A percentile compares a stretch with the other conserved stretches of the same genome.
Evolutionary conservation across 768 basidiomycete genomes (phyloP).

Genomic region (Cantharellus anzutake): DNA sequence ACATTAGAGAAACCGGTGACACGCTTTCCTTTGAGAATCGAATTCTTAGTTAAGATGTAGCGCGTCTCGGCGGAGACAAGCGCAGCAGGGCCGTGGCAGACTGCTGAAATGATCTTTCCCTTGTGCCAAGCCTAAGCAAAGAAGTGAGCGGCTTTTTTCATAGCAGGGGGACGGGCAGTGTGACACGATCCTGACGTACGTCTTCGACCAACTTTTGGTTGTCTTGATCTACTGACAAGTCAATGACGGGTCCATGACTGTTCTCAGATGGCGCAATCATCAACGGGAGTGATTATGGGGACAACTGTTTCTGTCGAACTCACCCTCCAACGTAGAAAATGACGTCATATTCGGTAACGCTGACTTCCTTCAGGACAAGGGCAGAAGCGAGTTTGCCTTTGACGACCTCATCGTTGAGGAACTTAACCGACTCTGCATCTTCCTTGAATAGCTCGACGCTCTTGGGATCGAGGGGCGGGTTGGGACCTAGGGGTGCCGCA

Average conservation of each 20-base stretch:
- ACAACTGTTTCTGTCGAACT: slow-evolving; percentile 1
- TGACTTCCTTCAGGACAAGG: slow-evolving; percentile 41
- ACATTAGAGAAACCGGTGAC: slow-evolving; percentile 53
- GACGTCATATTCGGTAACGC: slow-evolving; percentile 42
- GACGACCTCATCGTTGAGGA: slow-evolving; percentile 38
- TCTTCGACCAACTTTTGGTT: slow-evolving; percentile 40
- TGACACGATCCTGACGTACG: slow-evolving; percentile 18
- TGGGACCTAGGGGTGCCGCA: slow-evolving; percentile 41
- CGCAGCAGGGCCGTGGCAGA: slow-evolving; percentile 72
- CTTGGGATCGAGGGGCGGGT: slow-evolving; percentile 45
- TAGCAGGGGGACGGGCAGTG: neutral
- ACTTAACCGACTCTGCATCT: slow-evolving; percentile 30
- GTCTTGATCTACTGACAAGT: slow-evolving; percentile 37
- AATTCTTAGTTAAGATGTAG: slow-evolving; percentile 26
- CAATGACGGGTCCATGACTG: slow-evolving; percentile 50
- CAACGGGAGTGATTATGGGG: neutral
- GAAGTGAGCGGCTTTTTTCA: slow-evolving; percentile 30
- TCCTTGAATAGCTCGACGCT: slow-evolving; percentile 40
- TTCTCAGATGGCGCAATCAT: neutral
- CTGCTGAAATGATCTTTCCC: slow-evolving; percentile 48
- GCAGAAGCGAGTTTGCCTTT: slow-evolving; percentile 33
- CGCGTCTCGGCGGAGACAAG: slow-evolving; percentile 31
- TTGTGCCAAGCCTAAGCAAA: slow-evolving; percentile 22
- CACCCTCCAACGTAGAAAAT: slow-evolving; percentile 61
- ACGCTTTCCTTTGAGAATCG: slow-evolving; percentile 40